Evolutionary conservation across 768 basidiomycete genomes (phyloP), one percentile per base, ranked within the genome.

Genomic region (Mycena crocata): DNA sequence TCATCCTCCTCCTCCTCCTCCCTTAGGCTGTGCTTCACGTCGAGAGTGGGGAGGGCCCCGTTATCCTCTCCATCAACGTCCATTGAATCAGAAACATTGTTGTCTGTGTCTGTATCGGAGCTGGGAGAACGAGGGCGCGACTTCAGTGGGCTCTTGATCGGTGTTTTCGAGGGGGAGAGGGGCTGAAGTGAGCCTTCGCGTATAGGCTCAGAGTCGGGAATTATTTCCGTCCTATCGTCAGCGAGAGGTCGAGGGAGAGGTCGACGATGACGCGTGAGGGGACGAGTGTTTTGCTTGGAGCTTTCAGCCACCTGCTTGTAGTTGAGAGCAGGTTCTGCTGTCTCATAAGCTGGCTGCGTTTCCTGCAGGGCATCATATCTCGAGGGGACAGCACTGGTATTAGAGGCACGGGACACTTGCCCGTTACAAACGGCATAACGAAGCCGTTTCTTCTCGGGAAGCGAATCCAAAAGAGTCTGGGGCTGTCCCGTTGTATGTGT

Each of bases 141-240:
- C 61, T 66, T 72, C 28, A 46, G 13, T 34, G 72, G 65, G 52
- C 37, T 51, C 39, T 39, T 64, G n/a, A 17, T 69, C 61, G 51
- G 68, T 42, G 26, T 48, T 17, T 65, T 64, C 49, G 74, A 3
- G 55, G 58, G 35, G 42, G 34, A 26, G 21, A 57, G 30, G 15
- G 64, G 64, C 26, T 56, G 42, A 23, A 51, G 35, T 9, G 60
- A 57, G 17, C 32, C 48, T 31, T 78, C 81, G 31, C 79, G 80
- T 23, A 78, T 74, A 50, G 87, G 85, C 67, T 91, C 90, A 3
- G 90, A 91, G 72, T 91, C 91, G 3, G 90, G 89, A 19, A 92
- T 80, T 55, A 90, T 60, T 34, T 87, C 87, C 69, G 84, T 68
- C 82, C 83, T 42, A 71, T 64, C 42, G 57, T 57, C 31, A 49